Conservation (phyloP, 73 alveolate genomes). For the Paramecium pentaurelia region DNA sequence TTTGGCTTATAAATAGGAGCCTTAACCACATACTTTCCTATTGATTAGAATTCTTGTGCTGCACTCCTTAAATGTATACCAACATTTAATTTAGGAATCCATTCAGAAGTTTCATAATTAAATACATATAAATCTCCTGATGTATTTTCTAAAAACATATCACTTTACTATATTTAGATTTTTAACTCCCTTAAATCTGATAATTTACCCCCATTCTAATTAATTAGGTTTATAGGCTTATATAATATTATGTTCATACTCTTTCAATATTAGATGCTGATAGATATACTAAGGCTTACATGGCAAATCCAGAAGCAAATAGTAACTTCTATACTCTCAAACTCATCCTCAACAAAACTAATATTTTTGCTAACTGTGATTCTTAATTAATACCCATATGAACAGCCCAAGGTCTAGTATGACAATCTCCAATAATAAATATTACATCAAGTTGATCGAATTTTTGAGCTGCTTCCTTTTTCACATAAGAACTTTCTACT, state of each 20-base stretch:
- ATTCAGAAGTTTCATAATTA: slow-evolving; percentile 70
- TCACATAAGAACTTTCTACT: slow-evolving; percentile 52
- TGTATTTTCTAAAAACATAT: slow-evolving; percentile 25
- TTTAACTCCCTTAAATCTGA: slow-evolving; percentile 26
- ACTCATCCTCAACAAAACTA: slow-evolving; percentile 55
- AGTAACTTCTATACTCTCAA: slow-evolving; percentile 49
- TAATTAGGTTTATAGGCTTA: slow-evolving; percentile 22
- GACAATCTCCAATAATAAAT: slow-evolving; percentile 49
- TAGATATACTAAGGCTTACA: slow-evolving; percentile 61
- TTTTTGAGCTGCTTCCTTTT: slow-evolving; percentile 56
- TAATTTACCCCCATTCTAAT: slow-evolving; percentile 24
- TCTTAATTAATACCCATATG: background rate
- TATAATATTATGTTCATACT: background rate
- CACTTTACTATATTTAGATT: background rate
- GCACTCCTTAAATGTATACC: slow-evolving; percentile 87
- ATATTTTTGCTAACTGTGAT: slow-evolving; percentile 7
- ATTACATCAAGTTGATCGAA: slow-evolving; percentile 55
- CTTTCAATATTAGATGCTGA: slow-evolving; percentile 61
- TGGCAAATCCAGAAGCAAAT: slow-evolving; percentile 59
- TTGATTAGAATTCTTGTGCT: slow-evolving; percentile 58
- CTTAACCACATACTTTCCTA: slow-evolving; percentile 47
- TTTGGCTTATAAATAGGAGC: slow-evolving; percentile 35
- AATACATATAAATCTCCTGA: slow-evolving; percentile 44
- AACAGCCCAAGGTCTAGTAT: slow-evolving; percentile 33
- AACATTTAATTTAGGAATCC: slow-evolving; percentile 92